phyloP scores from a whole-genome alignment of 176 grass and related monocot genomes.

The Guadua angustifolia region DNA sequence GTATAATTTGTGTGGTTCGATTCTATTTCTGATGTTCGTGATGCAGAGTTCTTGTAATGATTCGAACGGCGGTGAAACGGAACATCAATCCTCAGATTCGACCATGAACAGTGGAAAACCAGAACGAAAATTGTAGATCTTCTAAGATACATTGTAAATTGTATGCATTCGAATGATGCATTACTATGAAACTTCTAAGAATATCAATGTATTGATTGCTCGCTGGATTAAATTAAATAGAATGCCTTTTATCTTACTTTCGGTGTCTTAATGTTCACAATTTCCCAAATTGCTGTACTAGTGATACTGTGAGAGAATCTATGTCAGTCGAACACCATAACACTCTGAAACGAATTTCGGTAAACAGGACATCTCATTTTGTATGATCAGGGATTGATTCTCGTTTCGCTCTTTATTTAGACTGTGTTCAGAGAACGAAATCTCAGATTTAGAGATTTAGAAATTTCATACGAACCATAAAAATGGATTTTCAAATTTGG shows the following conservation, averaged over 20 bases:
- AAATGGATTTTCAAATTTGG: no score
- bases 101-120: no score
- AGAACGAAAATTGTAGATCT: not conserved
- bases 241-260: no score
- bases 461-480: no score
- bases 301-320: not conserved
- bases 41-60: not conserved
- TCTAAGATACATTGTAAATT: not conserved
- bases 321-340: no score
- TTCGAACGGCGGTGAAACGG: not conserved
- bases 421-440: no score
- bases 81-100: not conserved
- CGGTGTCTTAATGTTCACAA: not conserved
- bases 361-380: no score
- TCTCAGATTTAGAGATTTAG: no score
- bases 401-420: no score
- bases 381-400: no score
- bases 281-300: not conserved
- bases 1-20: not conserved
- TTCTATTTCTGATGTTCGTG: not conserved
- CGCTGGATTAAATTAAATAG: not conserved
- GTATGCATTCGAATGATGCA: not conserved
- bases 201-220: not conserved
- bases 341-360: no score
- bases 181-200: not conserved